These are phyloP conservation scores for Brachypodium distachyon DNA, from an alignment of 202 grass and related monocot genomes.

Conservation along the genomic window DNA sequence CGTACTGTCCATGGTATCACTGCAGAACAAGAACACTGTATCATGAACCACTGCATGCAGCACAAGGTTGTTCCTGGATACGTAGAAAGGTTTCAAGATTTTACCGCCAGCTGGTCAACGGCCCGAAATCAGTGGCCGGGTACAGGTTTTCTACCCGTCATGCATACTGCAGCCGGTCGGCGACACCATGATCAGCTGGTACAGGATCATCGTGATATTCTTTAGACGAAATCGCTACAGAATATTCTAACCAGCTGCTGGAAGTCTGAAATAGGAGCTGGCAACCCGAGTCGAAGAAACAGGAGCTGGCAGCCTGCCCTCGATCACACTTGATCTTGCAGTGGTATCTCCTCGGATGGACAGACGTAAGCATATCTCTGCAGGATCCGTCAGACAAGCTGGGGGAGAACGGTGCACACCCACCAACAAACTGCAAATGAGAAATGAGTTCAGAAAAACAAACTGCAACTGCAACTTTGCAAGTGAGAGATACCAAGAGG, in stretches of 20 bases:
- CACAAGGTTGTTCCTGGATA: background rate
- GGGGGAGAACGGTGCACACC: background rate
- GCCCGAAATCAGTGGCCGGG: background rate
- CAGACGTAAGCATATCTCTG: background rate
- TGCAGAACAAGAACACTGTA: too few relatives aligned
- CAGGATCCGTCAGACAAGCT: background rate
- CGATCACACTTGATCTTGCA: background rate
- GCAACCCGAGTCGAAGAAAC: too few relatives aligned
- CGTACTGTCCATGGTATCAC: background rate
- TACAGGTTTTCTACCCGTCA: conserved; percentile 13
- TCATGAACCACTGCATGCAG: background rate
- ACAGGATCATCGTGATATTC: background rate
- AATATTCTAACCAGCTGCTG: background rate
- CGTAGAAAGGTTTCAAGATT: background rate
- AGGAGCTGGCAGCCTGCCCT: too few relatives aligned
- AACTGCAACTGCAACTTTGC: too few relatives aligned
- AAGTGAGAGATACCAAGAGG: background rate
- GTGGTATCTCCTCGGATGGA: background rate
- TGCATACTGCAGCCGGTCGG: conserved; percentile 3
- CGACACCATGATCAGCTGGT: background rate
- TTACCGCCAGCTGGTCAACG: background rate
- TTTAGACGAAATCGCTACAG: background rate
- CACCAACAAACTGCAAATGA: background rate
- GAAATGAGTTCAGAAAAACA: background rate
- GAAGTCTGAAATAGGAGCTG: background rate